Evolutionary conservation across 352 stramenopile species (phyloP).

Genomic region (Thraustotheca clavata): DNA sequence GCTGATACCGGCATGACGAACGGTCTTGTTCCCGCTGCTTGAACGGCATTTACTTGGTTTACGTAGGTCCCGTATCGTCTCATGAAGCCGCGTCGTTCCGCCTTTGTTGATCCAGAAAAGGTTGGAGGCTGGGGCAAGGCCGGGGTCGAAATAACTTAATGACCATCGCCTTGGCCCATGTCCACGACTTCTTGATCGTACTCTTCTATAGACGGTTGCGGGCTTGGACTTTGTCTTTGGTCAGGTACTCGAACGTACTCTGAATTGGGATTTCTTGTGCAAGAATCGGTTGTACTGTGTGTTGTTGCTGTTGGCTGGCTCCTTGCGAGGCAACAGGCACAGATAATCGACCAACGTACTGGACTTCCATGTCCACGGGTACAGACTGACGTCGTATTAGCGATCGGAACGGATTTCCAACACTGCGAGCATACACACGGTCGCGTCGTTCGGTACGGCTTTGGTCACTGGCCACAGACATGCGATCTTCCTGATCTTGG

Average conservation of each 20-base stretch:
- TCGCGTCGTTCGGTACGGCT: conserved; percentile 7
- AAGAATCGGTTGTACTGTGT: neutral
- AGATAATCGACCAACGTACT: neutral
- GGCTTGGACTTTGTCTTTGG: neutral
- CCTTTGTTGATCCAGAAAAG: conserved; percentile 9
- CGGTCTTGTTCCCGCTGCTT: neutral
- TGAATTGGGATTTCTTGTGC: neutral
- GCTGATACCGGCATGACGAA: conserved; percentile 9
- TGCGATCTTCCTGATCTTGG: too few species aligned
- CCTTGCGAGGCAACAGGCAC: neutral
- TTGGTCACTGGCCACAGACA: too few species aligned
- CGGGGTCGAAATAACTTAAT: neutral
- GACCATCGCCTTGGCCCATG: conserved; percentile 3
- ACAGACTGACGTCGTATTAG: conserved; percentile 1
- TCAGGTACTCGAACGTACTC: neutral
- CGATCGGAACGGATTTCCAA: conserved; percentile 5
- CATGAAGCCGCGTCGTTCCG: conserved; percentile 7
- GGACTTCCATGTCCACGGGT: neutral
- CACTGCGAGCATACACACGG: neutral
- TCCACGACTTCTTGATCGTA: neutral
- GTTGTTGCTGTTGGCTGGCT: neutral
- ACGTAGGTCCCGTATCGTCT: conserved; percentile 10
- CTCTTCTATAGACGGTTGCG: neutral
- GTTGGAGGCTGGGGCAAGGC: conserved; percentile 2
- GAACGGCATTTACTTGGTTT: conserved; percentile 6